These are phyloP conservation scores for Rosa multiflora DNA, from an alignment of 306 rosid species.

Conservation along the genomic window DNA sequence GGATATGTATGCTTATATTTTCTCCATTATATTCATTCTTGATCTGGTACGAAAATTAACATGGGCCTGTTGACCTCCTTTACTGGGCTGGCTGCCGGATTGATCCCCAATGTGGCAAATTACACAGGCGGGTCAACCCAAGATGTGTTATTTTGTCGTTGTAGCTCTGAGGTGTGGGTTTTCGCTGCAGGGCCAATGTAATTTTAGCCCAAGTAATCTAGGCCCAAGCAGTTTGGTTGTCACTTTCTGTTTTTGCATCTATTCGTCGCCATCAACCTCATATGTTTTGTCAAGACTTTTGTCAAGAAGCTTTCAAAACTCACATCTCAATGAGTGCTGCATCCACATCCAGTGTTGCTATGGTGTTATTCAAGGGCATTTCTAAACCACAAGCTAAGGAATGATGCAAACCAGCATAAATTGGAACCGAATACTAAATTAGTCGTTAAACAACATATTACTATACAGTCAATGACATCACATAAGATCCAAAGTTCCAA, in stretches of 20 bases:
- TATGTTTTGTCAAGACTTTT: neutral
- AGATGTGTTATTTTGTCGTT: too few species aligned
- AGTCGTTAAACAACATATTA: neutral
- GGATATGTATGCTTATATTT: neutral
- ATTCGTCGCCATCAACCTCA: neutral
- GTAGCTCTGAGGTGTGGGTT: too few species aligned
- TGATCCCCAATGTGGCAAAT: neutral
- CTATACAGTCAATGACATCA: neutral
- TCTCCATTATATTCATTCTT: neutral
- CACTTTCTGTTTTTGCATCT: neutral
- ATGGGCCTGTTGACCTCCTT: neutral
- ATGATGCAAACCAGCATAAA: conserved; percentile 6
- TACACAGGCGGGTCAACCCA: too few species aligned
- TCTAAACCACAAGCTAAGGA: neutral
- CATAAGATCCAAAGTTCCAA: neutral
- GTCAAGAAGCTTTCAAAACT: neutral
- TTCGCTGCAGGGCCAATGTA: neutral
- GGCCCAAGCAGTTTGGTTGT: neutral
- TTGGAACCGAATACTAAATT: neutral
- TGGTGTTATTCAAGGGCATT: neutral
- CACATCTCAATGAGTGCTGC: neutral
- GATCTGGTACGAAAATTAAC: neutral
- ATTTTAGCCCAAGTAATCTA: neutral
- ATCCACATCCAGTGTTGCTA: conserved; percentile 1
- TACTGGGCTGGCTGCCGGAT: neutral